A percentile compares a stretch with the other conserved stretches of the same genome.
These are phyloP conservation scores for Pseudozyma sp. DNA, from an alignment of 1,284 basidiomycete species.

Conservation along the genomic window DNA sequence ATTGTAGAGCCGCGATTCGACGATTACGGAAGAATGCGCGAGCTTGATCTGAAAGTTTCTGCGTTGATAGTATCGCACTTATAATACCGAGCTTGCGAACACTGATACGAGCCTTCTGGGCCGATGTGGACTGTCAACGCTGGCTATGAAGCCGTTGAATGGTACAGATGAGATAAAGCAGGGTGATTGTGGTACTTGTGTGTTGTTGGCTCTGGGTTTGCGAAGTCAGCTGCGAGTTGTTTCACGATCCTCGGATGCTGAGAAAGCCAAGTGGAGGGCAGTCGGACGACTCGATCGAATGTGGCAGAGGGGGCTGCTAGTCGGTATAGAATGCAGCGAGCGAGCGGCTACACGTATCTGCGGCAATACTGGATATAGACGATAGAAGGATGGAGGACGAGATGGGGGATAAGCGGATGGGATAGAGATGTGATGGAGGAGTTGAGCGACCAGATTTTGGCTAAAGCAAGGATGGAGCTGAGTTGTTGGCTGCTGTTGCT, in stretches of 20 bases:
- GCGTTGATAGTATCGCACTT: not conserved
- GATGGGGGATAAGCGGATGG: not conserved
- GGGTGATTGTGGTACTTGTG: no score
- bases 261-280: constrained; percentile 16
- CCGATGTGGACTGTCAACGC: no score
- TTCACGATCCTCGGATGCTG: not conserved
- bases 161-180: no score
- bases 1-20: not conserved
- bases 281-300: constrained; percentile 12
- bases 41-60: not conserved
- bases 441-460: constrained; percentile 17
- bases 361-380: not conserved
- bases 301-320: not conserved
- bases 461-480: constrained; percentile 4
- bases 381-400: no score
- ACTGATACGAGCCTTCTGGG: no score
- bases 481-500: no score
- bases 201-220: not conserved
- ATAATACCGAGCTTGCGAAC: no score
- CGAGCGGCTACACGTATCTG: not conserved
- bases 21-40: no score
- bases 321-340: not conserved
- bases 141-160: no score
- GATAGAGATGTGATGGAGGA: constrained; percentile 1
- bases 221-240: not conserved